Percentiles rank a stretch among this genome's conserved stretches.
These are phyloP conservation scores for Candida sp. DNA, from an alignment of 1,139 yeast species.

Conservation along the genomic window DNA sequence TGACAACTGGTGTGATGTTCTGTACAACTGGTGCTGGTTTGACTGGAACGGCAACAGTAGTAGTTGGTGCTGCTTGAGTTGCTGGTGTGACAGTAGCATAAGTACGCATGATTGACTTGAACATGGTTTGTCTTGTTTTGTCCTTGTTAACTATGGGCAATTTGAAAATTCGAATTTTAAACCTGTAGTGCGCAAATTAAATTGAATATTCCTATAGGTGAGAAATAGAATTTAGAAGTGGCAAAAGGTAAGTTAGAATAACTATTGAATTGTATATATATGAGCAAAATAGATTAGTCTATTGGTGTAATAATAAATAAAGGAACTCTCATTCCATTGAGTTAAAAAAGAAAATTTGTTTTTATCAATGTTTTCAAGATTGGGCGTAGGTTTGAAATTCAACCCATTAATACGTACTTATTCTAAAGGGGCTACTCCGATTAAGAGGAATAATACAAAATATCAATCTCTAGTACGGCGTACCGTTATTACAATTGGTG, in stretches of 20 bases:
- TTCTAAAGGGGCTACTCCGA: neutral
- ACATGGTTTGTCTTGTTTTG: too few relatives aligned
- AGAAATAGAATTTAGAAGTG: too few relatives aligned
- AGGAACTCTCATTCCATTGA: too few relatives aligned
- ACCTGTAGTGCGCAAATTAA: neutral
- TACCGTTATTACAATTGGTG: slow-evolving; percentile 5
- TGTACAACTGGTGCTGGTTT: slow-evolving; percentile 7
- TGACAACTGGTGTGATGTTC: neutral
- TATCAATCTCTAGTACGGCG: slow-evolving; percentile 3
- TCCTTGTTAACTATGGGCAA: too few relatives aligned
- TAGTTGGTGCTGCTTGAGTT: slow-evolving; percentile 11
- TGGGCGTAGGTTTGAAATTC: neutral
- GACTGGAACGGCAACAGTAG: slow-evolving; percentile 18
- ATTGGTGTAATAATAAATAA: too few relatives aligned
- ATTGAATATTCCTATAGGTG: too few relatives aligned
- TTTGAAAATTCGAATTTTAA: neutral
- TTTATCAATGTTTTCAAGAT: neutral
- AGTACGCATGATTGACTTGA: slow-evolving; percentile 1
- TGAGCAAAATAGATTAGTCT: too few relatives aligned
- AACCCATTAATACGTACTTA: neutral
- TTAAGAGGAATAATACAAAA: neutral
- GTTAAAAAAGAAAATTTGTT: too few relatives aligned
- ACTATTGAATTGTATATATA: too few relatives aligned
- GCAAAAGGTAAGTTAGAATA: too few relatives aligned
- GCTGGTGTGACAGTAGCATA: slow-evolving; percentile 2